Conservation (phyloP, 495 filamentous ascomycete genomes). For the Penicillium salamii region DNA sequence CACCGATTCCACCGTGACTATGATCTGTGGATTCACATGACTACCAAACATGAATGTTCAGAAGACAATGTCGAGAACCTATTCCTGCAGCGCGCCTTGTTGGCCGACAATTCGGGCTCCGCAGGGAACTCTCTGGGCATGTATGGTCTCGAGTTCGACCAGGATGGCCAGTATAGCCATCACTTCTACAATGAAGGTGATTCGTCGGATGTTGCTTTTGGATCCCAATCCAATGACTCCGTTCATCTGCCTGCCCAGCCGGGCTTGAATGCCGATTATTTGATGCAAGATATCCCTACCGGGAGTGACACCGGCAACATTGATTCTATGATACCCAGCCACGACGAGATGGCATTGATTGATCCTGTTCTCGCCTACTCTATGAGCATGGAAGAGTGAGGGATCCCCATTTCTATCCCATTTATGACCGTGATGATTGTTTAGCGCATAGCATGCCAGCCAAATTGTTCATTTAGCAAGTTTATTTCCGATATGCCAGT, state of each 20-base stretch:
- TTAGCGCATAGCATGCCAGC: no score
- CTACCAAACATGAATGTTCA: conserved; percentile 46
- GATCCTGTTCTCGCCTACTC: conserved; percentile 32
- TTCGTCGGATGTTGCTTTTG: conserved; percentile 1
- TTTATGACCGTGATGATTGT: no score
- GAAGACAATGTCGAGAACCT: conserved; percentile 51
- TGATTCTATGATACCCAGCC: conserved; percentile 31
- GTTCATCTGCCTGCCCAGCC: conserved; percentile 7
- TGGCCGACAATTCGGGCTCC: conserved; percentile 29
- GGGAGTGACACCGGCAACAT: conserved; percentile 8
- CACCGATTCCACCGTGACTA: conserved; percentile 63
- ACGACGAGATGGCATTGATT: conserved; percentile 34
- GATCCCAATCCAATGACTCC: conserved; percentile 4
- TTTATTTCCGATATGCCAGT: no score
- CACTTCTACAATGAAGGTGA: conserved; percentile 13
- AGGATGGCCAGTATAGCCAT: conserved; percentile 17
- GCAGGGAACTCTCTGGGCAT: conserved; percentile 37
- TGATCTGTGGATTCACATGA: conserved; percentile 66
- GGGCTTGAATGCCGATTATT: conserved; percentile 20
- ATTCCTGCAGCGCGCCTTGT: conserved; percentile 41
- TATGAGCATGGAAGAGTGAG: conserved; percentile 23
- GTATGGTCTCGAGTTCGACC: conserved; percentile 43
- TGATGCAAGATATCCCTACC: conserved; percentile 26
- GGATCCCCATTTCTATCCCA: not conserved
- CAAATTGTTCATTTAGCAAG: no score